Base-by-base conservation (phyloP, 2,329 filamentous ascomycete species). In the Talaromyces sp. region DNA sequence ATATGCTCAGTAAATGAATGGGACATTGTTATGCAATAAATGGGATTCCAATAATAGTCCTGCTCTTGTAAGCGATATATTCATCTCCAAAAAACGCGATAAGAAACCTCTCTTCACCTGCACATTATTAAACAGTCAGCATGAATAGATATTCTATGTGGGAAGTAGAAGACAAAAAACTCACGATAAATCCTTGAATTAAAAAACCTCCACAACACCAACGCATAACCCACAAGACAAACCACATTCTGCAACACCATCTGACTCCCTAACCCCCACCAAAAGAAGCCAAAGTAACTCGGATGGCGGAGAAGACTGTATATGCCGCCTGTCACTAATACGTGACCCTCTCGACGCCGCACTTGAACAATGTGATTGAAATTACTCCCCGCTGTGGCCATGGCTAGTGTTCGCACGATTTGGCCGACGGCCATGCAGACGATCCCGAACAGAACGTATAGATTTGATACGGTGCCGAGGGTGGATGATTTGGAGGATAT, bases 241-340 rank as follows among this genome's bases (percentile, higher is more conserved):
- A 96, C 63, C 8, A 82, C 75, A 74, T 99, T 99, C 17, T 93
- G 93, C 63, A 97, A 80, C 56, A 96, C 84, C 43, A 97, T 69
- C 78, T 99, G 94, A 11, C 92, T 96, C 5, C 94, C 94, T n/a
- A 97, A 69, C 0, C 89, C 91, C 93, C 93, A 99, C 86, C 91
- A 97, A 75, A 96, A 99, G 78, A 97, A 99, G 3, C 93, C 94
- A 77, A 97, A 97, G 75, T 99, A 99, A 60, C 88, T 89, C 11
- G 94, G 94, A 73, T 99, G 94, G 22, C 94, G 80, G 54, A 95
- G 77, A 45, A 82, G 72, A 7, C 78, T 77, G 72, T 97, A 99
- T 35, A 97, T 77, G 0, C 94, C 94, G 28, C 78, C 79, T 0
- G 88, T 96, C 2, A 99, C 89, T n/a, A 99, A 81, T 48, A 80